These are phyloP conservation scores for Astragalus glycyphyllos DNA, from an alignment of 306 rosid species.

Conservation along the genomic window DNA sequence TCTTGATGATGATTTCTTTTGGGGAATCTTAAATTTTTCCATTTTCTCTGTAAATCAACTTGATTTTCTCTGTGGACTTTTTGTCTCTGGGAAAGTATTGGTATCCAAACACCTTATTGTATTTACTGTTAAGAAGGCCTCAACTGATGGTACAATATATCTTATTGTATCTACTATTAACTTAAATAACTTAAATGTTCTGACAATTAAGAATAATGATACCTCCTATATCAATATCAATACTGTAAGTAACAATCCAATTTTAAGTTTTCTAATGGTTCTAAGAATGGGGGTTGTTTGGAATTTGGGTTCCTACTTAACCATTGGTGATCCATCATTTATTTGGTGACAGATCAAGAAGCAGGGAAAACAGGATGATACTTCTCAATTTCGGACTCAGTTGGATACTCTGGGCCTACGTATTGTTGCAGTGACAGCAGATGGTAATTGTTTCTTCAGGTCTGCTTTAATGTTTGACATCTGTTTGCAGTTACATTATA, in stretches of 20 bases:
- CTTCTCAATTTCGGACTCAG: conserved; percentile 66
- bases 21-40: neutral
- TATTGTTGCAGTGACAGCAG: conserved; percentile 77
- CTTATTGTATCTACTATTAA: conserved; percentile 4
- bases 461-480: conserved; percentile 46
- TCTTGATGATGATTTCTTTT: neutral
- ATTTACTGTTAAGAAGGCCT: neutral
- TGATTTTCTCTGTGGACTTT: conserved; percentile 8
- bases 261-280: conserved; percentile 27
- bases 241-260: conserved; percentile 17
- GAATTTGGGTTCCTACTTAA: neutral
- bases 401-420: conserved; percentile 72
- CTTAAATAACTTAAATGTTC: conserved; percentile 10
- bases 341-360: conserved; percentile 63
- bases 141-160: neutral
- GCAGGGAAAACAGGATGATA: conserved; percentile 60
- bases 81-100: neutral
- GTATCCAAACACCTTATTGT: neutral
- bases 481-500: conserved; percentile 35
- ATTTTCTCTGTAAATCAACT: neutral
- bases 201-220: conserved; percentile 14
- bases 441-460: conserved; percentile 96
- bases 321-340: conserved; percentile 2
- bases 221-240: neutral
- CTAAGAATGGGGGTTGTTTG: conserved; percentile 10